Percentiles rank a stretch among this genome's conserved stretches.
Conservation (phyloP, 768 basidiomycete species). For the Russula ochroleuca region DNA sequence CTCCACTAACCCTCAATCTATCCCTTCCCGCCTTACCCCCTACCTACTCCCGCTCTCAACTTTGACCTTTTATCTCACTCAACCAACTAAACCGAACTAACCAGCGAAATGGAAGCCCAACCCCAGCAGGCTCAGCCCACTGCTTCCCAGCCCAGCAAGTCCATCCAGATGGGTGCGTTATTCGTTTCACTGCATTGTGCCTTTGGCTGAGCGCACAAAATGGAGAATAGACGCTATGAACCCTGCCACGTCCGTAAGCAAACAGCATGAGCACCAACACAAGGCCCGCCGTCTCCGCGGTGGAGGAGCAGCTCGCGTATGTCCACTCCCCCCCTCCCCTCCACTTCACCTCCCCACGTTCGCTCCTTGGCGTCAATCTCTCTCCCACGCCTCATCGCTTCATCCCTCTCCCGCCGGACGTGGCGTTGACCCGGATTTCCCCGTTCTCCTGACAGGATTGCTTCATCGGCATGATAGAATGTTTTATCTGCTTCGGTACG, state of each 20-base stretch:
- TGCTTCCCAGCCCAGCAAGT: slow-evolving; percentile 54
- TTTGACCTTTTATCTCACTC: background rate
- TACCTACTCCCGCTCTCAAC: no score
- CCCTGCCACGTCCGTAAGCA: slow-evolving; percentile 38
- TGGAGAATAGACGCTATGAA: slow-evolving; percentile 43
- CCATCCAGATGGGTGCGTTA: slow-evolving; percentile 58
- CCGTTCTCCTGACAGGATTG: slow-evolving; percentile 48
- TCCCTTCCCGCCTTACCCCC: background rate
- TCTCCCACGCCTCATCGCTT: background rate
- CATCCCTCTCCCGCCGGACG: background rate
- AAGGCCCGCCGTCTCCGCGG: slow-evolving; percentile 62
- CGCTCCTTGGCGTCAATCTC: background rate
- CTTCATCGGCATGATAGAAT: slow-evolving; percentile 54
- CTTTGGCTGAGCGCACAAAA: background rate
- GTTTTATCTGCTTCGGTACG: slow-evolving; percentile 73
- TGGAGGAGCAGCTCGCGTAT: slow-evolving; percentile 50
- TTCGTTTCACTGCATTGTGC: no score
- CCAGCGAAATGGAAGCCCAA: slow-evolving; percentile 32
- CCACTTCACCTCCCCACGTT: background rate
- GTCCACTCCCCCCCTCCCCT: background rate
- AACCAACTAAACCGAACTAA: background rate
- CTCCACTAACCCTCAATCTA: background rate
- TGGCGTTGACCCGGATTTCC: background rate
- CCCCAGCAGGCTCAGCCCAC: slow-evolving; percentile 35
- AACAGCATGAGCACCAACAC: slow-evolving; percentile 38